Base-by-base conservation (phyloP, 2,329 filamentous ascomycete genomes). In the Rhexocercosporidium sp. region DNA sequence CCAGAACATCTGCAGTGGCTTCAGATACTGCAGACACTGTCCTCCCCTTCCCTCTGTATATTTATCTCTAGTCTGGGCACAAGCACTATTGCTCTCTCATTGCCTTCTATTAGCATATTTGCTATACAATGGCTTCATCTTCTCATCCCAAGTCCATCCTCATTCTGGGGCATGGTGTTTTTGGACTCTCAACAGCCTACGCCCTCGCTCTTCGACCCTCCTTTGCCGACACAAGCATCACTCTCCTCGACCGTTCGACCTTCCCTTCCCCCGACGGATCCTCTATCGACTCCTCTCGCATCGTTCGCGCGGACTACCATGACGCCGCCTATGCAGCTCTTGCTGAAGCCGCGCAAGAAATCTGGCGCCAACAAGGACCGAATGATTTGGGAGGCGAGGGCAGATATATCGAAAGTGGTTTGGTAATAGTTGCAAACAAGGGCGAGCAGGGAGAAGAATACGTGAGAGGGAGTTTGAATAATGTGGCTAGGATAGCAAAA, bases 221-320 rank as follows among this genome's bases (percentile, higher is more conserved):
- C 69, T 88, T 88, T 80, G 29, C 65, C 12, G 49, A 65, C 25
- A 84, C 85, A 47, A 76, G 78, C 62, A 88, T 91, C 77, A 89
- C 86, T 18, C 73, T 91, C 60, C 78, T 91, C 66, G 86, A 91
- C 77, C 82, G 86, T 65, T 83, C 82, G 5, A 78, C 81, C 3
- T 89, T 90, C 74, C 88, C 88, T 1, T 82, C 86, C 7, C 79
- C 82, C 51, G 87, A 91, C 73, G 83, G 84, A 66, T 84, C 87
- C 60, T 88, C 85, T 70, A 84, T 90, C 74, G 88, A 91, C 79
- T 83, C 83, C 3, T 90, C 87, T 16, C 85, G 88, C 71, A 89
- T 90, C 72, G 83, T 91, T 70, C 84, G 89, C 65, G 81, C 87
- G 60, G 95, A 98, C 83, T 98, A 98, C 76, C 90, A 92, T 5